A percentile compares a stretch with the other conserved stretches of the same genome.
phyloP scores from a whole-genome alignment of 2,329 filamentous ascomycete species.

The Trematosphaeria pertusa region DNA sequence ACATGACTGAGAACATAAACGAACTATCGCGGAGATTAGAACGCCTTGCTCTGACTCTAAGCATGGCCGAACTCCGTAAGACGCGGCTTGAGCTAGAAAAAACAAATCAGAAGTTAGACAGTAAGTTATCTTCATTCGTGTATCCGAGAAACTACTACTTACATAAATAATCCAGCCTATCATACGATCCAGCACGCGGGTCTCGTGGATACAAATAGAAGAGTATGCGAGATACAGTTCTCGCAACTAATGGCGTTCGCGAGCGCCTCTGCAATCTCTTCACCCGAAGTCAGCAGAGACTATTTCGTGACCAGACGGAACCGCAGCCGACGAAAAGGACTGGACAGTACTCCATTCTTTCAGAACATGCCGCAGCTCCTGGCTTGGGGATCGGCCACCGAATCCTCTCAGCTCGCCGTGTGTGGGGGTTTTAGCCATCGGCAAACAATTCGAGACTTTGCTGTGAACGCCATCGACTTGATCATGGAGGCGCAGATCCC shows the following conservation, averaged over 20 bases:
- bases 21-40: conserved; percentile 1
- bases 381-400: background rate
- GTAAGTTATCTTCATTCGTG: conserved; percentile 1
- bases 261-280: background rate
- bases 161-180: background rate
- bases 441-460: conserved; percentile 1
- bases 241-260: conserved; percentile 3
- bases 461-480: conserved; percentile 4
- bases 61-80: conserved; percentile 1
- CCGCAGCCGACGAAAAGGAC: background rate
- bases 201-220: conserved; percentile 1
- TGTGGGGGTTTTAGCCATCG: background rate
- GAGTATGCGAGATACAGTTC: conserved; percentile 3
- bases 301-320: background rate
- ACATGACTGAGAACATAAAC: conserved; percentile 1
- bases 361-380: background rate
- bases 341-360: background rate
- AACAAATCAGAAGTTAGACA: background rate
- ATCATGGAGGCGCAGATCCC: background rate
- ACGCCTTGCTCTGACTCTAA: background rate
- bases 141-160: background rate
- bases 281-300: conserved; percentile 1
- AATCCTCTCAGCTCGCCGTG: background rate
- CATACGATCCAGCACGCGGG: background rate
- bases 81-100: background rate